phyloP scores from a whole-genome alignment of 257 asterid species.

The Solanum habrochaites region DNA sequence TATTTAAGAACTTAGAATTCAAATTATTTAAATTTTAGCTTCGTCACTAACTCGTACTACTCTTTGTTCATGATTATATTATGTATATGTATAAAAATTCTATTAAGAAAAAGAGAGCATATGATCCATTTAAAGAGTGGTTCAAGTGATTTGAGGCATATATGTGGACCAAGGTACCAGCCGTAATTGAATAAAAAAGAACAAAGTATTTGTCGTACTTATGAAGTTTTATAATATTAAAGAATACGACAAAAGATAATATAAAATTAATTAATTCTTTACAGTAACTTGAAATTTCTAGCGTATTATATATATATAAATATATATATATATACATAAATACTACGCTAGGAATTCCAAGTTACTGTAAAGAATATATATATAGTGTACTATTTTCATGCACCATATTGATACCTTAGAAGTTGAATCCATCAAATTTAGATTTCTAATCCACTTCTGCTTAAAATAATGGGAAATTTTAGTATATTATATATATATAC shows the following conservation, averaged over 20 bases:
- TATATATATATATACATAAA: too few species aligned
- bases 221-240: not conserved
- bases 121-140: slow-evolving; percentile 6
- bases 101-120: not conserved
- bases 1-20: not conserved
- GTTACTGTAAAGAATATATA: too few species aligned
- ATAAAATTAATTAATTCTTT: too few species aligned
- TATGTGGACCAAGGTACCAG: slow-evolving; percentile 14
- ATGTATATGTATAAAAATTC: not conserved
- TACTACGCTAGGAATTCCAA: too few species aligned
- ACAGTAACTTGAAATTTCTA: too few species aligned
- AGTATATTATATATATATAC: too few species aligned
- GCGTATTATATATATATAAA: too few species aligned
- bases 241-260: not conserved
- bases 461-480: too few species aligned
- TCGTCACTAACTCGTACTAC: not conserved
- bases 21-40: not conserved
- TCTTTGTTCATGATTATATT: not conserved
- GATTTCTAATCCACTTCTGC: too few species aligned
- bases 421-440: not conserved
- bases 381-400: too few species aligned
- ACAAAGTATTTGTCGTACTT: not conserved
- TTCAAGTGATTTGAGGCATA: slow-evolving; percentile 11
- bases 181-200: not conserved
- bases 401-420: too few species aligned